Evolutionary conservation across 352 stramenopile species (phyloP).

Genomic region (Pythium sp.): DNA sequence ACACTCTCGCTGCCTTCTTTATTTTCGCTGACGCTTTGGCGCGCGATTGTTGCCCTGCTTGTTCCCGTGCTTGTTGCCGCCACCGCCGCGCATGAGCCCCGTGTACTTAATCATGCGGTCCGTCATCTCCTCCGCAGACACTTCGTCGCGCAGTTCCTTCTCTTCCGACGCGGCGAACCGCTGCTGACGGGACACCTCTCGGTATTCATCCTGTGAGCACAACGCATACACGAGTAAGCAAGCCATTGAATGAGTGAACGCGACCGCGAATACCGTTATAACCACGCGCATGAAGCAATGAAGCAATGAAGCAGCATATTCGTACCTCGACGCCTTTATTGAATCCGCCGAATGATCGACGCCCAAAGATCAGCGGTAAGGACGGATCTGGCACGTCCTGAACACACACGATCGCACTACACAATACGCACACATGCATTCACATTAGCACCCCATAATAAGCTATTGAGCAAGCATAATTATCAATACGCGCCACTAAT

Average conservation of each 20-base stretch:
- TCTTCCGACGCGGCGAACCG: slow-evolving; percentile 64
- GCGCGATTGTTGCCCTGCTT: slow-evolving; percentile 20
- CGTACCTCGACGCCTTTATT: slow-evolving; percentile 73
- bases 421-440: not conserved
- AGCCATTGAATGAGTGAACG: not conserved
- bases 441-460: not conserved
- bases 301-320: not conserved
- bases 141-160: slow-evolving; percentile 70
- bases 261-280: not conserved
- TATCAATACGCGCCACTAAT: too few relatives aligned
- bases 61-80: not conserved
- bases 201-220: slow-evolving; percentile 49
- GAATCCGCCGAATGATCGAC: slow-evolving; percentile 77
- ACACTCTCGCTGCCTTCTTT: slow-evolving; percentile 12
- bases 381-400: slow-evolving; percentile 72
- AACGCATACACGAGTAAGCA: not conserved
- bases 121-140: slow-evolving; percentile 82
- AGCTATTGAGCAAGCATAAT: too few relatives aligned
- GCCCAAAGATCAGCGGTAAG: slow-evolving; percentile 68
- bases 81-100: slow-evolving; percentile 44
- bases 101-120: slow-evolving; percentile 85
- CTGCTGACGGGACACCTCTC: slow-evolving; percentile 50
- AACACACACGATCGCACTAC: slow-evolving; percentile 38
- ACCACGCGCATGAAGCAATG: not conserved
- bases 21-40: slow-evolving; percentile 68